Evolutionary conservation across 805 yeast species (phyloP), one percentile per base, ranked within the genome.

Genomic region (Candida namnaoensis): DNA sequence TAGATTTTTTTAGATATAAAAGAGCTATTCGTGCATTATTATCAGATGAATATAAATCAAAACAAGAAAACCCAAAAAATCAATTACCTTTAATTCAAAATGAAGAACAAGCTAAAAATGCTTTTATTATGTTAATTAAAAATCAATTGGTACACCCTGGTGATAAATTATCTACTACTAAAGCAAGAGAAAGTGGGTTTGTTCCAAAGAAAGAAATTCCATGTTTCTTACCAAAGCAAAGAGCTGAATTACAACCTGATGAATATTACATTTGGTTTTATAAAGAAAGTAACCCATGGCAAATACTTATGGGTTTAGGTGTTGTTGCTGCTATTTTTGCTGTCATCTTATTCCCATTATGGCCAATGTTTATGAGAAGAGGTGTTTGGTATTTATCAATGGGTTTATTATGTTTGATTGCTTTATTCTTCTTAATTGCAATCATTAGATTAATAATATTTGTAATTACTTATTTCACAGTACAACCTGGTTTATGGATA

Each of bases 341-440:
- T 26, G 63, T 91, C 19, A 76, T 74, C 7, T 82, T 76, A 23
- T 93, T 88, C 80, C 99, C 98, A 47, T 72, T 93, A 54, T 93
- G 99, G 99, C 99, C 99, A 26, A 56, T 69, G 33, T 78, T 82
- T 62, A 80, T 93, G 93, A 81, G 95, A 59, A 72, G 72, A 42
- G 95, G 93, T 36, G 96, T 87, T 30, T 93, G 95, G 85, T 93
- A 88, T 60, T 58, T 88, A 41, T 84, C 96, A 32, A 76, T 91
- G 71, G 83, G 76, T 7, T 64, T 80, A 41, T 65, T 93, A 47
- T 88, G 85, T 0, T 63, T 91, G 33, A 69, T 93, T 36, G 88
- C 79, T 5, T 65, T 76, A 38, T 82, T 93, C 62, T 83, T 93
- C 49, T 83, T 64, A 19, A 61, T 85, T 51, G 95, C 97, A 2